Percentiles rank a stretch among this genome's conserved stretches.
Evolutionary conservation across 257 asterid species (phyloP).

Genomic region (Solanum piurae): DNA sequence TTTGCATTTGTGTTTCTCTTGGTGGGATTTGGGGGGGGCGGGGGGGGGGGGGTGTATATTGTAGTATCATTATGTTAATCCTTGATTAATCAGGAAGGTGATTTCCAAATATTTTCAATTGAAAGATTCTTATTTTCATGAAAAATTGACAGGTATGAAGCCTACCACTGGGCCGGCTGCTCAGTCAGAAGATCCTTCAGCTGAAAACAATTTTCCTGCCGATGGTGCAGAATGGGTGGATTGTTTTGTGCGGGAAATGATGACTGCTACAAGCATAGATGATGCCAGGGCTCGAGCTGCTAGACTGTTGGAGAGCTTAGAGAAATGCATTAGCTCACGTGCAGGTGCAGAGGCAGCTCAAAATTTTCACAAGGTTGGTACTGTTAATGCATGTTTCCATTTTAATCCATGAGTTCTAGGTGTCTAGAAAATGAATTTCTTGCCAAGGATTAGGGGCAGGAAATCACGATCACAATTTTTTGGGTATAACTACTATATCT

Average conservation of each 20-base stretch:
- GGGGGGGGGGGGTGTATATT: neutral
- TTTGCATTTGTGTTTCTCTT: neutral
- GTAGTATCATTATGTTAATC: neutral
- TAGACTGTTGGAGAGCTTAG: conserved; percentile 48
- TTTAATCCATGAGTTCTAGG: neutral
- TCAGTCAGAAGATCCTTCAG: conserved; percentile 5
- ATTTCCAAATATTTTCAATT: neutral
- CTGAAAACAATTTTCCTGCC: conserved; percentile 28
- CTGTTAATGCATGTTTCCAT: neutral
- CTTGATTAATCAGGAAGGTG: neutral
- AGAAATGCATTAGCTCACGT: conserved; percentile 46
- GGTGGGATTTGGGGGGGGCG: neutral
- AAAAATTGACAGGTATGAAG: conserved; percentile 17
- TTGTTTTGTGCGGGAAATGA: conserved; percentile 59
- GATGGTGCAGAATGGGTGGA: conserved; percentile 78
- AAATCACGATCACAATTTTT: neutral
- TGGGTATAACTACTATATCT: neutral
- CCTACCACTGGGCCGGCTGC: neutral
- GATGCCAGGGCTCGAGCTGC: conserved; percentile 71
- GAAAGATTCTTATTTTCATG: neutral
- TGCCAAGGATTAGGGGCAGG: neutral
- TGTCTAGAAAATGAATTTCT: neutral
- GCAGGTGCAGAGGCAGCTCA: conserved; percentile 39
- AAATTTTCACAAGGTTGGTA: conserved; percentile 46
- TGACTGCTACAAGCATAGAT: conserved; percentile 50